Base-by-base conservation (phyloP, 768 basidiomycete species). In the Amanita muscaria region DNA sequence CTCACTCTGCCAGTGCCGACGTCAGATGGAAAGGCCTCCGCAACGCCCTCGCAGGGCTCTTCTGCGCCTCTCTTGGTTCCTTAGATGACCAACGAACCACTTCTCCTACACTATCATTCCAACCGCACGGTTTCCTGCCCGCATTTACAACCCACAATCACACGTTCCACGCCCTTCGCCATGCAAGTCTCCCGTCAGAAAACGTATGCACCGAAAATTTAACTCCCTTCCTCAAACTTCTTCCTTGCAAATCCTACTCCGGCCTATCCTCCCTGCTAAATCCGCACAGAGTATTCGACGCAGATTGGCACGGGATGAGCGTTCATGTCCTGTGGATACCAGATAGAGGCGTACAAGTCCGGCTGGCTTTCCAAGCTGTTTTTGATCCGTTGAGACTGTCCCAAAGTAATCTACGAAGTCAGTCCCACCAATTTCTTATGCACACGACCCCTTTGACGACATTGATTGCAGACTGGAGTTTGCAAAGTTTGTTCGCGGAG, bases 171-270 rank as follows among this genome's bases (percentile, higher is more conserved):
- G 66, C 70, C 35, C 69, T 90, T 19, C 79, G 82, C 48, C 83
- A 92, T 53, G 88, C 85, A 1, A 76, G 77, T 6, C 73, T 85
- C 15, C 84, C 86, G 5, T 87, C 82, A 3, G 88, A 93, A 57
- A 71, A 82, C 53, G 86, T 97, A n/a, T 99, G 94, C 58, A 98
- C 94, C 4, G 96, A 98, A 59, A 97, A 97, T 56, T 68, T 98
- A 7, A 97, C 94, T 0, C 94, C 96, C 0, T 96, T 98, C 65
- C 72, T 97, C 47, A 91, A 94, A 58, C 78, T 97, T 8, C 68
- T 98, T 1, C 96, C 96, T 0, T 98, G 94, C 69, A 89, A 96
- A 57, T 80, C 87, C 4, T 66, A 73, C 15, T 89, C 92, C 0
- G 93, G 96, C 10, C 72, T 97, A 16, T 87, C 90, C 0, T 69